Conservation (phyloP, 371 early-diverging fungal genomes). For the Mortierella sp. region DNA sequence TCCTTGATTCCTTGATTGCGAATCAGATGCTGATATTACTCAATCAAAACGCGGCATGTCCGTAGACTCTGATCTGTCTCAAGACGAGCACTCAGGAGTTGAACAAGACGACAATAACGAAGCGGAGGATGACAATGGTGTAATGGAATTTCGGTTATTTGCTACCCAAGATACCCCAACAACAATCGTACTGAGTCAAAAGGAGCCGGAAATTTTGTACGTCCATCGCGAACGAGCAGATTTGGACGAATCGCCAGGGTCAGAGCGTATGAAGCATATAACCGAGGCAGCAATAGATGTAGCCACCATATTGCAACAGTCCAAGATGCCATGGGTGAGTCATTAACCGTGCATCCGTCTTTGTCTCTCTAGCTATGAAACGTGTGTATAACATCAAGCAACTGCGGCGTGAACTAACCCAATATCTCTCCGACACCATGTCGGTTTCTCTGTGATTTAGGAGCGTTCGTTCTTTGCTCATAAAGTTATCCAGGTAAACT, state of each 20-base stretch:
- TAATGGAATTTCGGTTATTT: slow-evolving; percentile 51
- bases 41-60: too few relatives aligned
- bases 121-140: slow-evolving; percentile 13
- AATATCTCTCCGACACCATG: not conserved
- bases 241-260: slow-evolving; percentile 39
- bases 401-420: too few relatives aligned
- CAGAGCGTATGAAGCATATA: slow-evolving; percentile 40
- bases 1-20: too few relatives aligned
- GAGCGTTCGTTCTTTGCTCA: slow-evolving; percentile 46
- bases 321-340: slow-evolving; percentile 47
- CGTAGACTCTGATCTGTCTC: not conserved
- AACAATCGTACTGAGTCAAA: slow-evolving; percentile 6
- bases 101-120: not conserved
- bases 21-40: too few relatives aligned
- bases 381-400: too few relatives aligned
- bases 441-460: slow-evolving; percentile 11
- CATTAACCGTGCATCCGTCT: not conserved
- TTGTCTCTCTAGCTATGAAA: too few relatives aligned
- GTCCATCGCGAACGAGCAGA: slow-evolving; percentile 32
- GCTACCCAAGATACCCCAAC: slow-evolving; percentile 46
- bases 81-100: not conserved
- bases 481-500: slow-evolving; percentile 34
- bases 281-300: slow-evolving; percentile 31
- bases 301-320: slow-evolving; percentile 22
- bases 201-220: slow-evolving; percentile 11